phyloP scores from a whole-genome alignment of 495 filamentous ascomycete species.

The Cercophora sp. region DNA sequence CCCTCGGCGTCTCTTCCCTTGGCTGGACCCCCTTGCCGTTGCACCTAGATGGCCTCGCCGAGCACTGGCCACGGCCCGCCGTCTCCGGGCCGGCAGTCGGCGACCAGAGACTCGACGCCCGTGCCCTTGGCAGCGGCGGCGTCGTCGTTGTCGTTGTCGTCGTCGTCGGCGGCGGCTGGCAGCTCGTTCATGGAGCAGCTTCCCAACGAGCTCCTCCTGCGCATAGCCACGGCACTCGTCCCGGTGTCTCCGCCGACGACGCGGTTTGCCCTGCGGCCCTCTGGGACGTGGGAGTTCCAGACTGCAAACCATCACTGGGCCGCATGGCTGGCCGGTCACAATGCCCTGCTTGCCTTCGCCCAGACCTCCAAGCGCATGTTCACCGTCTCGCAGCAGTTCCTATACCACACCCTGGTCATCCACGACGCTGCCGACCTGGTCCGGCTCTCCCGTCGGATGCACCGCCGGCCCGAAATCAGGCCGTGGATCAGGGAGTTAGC shows the following conservation, averaged over 20 bases:
- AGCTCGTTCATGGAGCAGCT: constrained; percentile 26
- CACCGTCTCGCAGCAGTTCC: constrained; percentile 26
- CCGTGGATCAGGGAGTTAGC: constrained; percentile 28
- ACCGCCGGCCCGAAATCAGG: constrained; percentile 18
- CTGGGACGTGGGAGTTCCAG: constrained; percentile 31
- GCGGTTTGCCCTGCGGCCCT: constrained; percentile 26
- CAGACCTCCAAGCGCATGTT: constrained; percentile 30
- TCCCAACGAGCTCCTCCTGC: constrained; percentile 27
- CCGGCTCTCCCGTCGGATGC: constrained; percentile 19
- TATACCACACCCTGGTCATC: constrained; percentile 31
- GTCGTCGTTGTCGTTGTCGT: not conserved
- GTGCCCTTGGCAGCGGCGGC: not conserved
- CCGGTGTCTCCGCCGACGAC: constrained; percentile 25
- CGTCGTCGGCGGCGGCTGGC: not conserved
- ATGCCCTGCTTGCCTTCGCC: constrained; percentile 23
- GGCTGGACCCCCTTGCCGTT: not conserved
- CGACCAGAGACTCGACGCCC: not conserved
- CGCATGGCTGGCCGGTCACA: constrained; percentile 23
- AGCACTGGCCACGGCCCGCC: constrained; percentile 3
- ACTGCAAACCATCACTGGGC: constrained; percentile 29
- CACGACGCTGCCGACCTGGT: constrained; percentile 20
- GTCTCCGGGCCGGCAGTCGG: not conserved
- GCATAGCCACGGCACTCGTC: constrained; percentile 27
- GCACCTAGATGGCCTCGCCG: constrained; percentile 12
- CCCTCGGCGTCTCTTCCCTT: not conserved